These are phyloP conservation scores for Pythium phragmiticola DNA, from an alignment of 352 stramenopile species.

Conservation along the genomic window DNA sequence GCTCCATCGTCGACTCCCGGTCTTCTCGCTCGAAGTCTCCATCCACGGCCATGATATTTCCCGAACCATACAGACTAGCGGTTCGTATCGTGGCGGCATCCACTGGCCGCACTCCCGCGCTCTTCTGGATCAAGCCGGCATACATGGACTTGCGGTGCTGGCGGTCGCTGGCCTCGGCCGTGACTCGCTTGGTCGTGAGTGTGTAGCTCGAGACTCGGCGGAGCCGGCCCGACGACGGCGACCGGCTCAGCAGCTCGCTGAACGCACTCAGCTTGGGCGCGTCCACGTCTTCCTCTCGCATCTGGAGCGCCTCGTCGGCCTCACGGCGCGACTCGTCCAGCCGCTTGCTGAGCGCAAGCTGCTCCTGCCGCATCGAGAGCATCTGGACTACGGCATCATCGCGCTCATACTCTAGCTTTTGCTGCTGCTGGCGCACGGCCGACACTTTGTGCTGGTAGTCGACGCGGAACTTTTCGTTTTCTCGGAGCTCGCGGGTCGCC, in stretches of 20 bases:
- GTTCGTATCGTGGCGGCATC: conserved; percentile 20
- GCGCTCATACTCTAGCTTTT: conserved; percentile 51
- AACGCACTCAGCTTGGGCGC: conserved; percentile 49
- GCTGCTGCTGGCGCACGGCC: conserved; percentile 46
- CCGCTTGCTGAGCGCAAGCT: conserved; percentile 34
- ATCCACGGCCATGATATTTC: conserved; percentile 14
- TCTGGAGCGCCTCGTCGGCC: conserved; percentile 43
- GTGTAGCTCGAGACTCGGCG: conserved; percentile 24
- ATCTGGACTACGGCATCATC: conserved; percentile 51
- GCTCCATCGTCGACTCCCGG: conserved; percentile 24
- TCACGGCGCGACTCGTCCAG: conserved; percentile 46
- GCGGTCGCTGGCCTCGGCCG: conserved; percentile 5
- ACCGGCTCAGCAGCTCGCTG: conserved; percentile 30
- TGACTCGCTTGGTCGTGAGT: conserved; percentile 27
- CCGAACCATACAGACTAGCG: conserved; percentile 14
- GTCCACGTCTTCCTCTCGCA: conserved; percentile 75
- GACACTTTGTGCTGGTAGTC: conserved; percentile 56
- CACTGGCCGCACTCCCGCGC: conserved; percentile 11
- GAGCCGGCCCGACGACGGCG: conserved; percentile 3
- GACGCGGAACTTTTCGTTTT: conserved; percentile 53
- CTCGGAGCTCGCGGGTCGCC: conserved; percentile 43
- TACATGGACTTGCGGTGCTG: conserved; percentile 26
- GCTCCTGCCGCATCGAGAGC: conserved; percentile 37
- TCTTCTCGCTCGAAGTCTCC: conserved; percentile 8
- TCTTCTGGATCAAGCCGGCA: conserved; percentile 10